Base-by-base conservation (phyloP, 495 filamentous ascomycete species). In the Amniculicola lignicola region DNA sequence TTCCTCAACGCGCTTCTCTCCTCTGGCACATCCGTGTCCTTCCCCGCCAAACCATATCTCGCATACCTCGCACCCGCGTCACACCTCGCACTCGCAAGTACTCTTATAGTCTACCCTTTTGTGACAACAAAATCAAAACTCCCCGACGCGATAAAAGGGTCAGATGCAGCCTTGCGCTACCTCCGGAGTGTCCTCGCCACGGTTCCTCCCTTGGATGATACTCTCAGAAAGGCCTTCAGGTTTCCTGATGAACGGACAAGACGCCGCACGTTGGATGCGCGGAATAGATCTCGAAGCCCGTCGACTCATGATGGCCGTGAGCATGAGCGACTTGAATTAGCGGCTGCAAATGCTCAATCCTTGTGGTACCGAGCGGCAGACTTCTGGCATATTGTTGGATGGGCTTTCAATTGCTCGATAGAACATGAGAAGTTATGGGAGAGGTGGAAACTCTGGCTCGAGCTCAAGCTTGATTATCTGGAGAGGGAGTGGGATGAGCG, bases 331-430 rank as follows among this genome's bases (percentile, higher is more conserved):
- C 72, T 80, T 6, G 62, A 76, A 19, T 70, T 77, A 14, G 74
- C 79, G 0, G 69, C 91, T 23, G 84, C 81, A 1, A 77, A 80
- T 19, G 71, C 76, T n/a, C 80, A 81, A 9, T 81, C 87, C 2
- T 42, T 96, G 4, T 95, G 87, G 81, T 69, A 72, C 14, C 76
- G 80, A 16, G 88, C 84, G 0, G 82, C 86, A 22, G 88, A 95
- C 64, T 92, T 97, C 57, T 98, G 94, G 89, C 80, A 86, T 35
- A 79, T 86, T 0, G 82, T 92, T 0, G 93, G 93, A 3, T 97
- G 93, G 93, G 84, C 87, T 0, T 95, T 96, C 68, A 91, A 90
- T 61, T 98, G 93, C 71, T 89, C 89, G 14, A 77, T 89, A 2
- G 68, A 77, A 36, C 76, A 91, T 49, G 78, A 77, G 33, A 74